Conservation (phyloP, 192 early-diverging fungal species). For the Chytriomyces sp. region DNA sequence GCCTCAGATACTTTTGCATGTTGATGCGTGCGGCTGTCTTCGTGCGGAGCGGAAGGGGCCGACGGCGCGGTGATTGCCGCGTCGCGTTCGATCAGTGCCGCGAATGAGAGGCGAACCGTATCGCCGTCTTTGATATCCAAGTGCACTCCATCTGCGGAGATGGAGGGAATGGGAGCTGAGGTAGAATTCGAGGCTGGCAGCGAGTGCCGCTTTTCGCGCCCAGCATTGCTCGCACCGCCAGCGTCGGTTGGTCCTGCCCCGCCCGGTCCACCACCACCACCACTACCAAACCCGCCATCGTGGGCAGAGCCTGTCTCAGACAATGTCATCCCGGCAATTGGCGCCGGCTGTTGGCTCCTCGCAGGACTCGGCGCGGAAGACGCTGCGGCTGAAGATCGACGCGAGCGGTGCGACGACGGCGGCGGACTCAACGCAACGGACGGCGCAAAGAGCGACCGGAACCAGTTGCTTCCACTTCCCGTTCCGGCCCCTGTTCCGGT, state of each 20-base stretch:
- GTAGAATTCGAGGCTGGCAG: neutral
- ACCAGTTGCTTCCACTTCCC: neutral
- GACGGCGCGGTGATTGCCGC: neutral
- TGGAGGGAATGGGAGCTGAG: no score
- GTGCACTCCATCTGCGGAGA: no score
- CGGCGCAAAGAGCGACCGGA: neutral
- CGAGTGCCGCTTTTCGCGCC: no score
- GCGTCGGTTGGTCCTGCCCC: no score
- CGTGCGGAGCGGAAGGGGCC: neutral
- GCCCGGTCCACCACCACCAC: no score
- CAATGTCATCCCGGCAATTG: neutral
- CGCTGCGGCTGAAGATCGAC: neutral
- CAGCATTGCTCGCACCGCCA: no score
- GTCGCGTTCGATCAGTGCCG: neutral
- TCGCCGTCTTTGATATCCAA: no score
- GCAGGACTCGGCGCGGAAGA: neutral
- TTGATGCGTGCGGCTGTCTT: no score
- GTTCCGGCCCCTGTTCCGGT: neutral
- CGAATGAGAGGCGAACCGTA: neutral
- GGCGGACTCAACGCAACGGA: no score
- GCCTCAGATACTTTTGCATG: no score
- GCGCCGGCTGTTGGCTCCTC: neutral
- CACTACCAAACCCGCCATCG: no score
- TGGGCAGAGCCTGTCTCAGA: no score
- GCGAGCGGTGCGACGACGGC: neutral